A percentile compares a stretch with the other conserved stretches of the same genome.
Conservation (phyloP, 306 rosid species). For the Malus fusca region DNA sequence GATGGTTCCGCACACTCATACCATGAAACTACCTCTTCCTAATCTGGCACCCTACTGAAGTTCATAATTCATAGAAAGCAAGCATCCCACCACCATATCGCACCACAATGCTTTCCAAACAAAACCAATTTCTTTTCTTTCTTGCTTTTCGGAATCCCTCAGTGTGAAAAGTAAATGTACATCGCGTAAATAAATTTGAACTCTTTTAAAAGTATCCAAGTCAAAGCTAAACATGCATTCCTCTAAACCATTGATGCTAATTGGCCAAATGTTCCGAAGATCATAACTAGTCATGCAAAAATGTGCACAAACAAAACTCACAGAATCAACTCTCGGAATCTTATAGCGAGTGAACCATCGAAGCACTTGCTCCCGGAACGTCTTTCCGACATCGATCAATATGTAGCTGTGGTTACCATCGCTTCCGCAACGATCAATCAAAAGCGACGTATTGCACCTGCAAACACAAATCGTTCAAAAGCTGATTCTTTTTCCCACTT, state of each 20-base stretch:
- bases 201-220: not conserved
- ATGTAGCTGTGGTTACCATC: conserved; percentile 52
- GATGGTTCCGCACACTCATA: not conserved
- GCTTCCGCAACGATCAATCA: conserved; percentile 63
- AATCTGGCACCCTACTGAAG: no score
- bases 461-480: conserved; percentile 6
- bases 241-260: not conserved
- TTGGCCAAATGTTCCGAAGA: not conserved
- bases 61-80: no score
- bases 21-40: no score
- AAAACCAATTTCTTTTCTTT: not conserved
- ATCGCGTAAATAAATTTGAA: not conserved
- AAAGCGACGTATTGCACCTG: conserved; percentile 89
- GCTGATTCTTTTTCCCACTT: not conserved
- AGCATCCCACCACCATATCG: not conserved
- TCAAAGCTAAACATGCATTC: not conserved
- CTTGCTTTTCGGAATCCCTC: not conserved
- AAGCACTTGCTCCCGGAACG: conserved; percentile 88
- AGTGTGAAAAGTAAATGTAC: not conserved
- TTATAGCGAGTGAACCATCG: conserved; percentile 76
- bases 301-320: conserved; percentile 29
- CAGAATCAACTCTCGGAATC: conserved; percentile 90
- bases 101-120: not conserved
- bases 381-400: conserved; percentile 88
- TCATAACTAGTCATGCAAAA: not conserved